These are phyloP conservation scores for Aspergillus costaricaensis DNA, from an alignment of 2,329 filamentous ascomycete genomes.

Conservation along the genomic window DNA sequence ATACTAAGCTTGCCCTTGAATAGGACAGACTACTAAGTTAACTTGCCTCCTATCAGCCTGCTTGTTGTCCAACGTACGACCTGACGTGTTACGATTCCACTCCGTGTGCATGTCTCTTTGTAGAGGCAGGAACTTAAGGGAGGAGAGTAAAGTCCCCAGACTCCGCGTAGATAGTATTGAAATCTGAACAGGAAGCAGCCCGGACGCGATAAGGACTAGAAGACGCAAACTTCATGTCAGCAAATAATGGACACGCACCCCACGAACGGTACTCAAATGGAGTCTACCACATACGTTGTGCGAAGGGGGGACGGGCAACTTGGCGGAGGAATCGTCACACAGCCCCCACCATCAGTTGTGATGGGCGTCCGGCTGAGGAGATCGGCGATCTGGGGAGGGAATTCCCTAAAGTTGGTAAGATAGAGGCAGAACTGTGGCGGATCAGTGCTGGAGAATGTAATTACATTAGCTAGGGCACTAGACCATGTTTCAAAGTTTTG, in stretches of 20 bases:
- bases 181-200: background rate
- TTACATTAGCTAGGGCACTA: background rate
- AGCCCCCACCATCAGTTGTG: background rate
- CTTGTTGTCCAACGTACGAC: too few species aligned
- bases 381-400: background rate
- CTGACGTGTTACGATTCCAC: too few species aligned
- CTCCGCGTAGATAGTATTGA: background rate
- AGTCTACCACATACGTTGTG: background rate
- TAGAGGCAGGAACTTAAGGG: background rate
- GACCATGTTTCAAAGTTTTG: too few species aligned
- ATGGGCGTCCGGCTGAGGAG: background rate
- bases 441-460: background rate
- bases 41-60: too few species aligned
- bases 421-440: constrained; percentile 2
- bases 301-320: background rate
- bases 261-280: too few species aligned
- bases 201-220: background rate
- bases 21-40: too few species aligned
- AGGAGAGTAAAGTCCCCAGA: background rate
- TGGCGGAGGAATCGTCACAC: background rate
- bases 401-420: constrained; percentile 1
- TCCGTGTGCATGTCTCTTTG: too few species aligned
- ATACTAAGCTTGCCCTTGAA: background rate
- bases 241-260: too few species aligned
- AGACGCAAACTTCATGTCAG: background rate